Evolutionary conservation across 495 filamentous ascomycete species (phyloP).

Genomic region (Xylaria venustula): DNA sequence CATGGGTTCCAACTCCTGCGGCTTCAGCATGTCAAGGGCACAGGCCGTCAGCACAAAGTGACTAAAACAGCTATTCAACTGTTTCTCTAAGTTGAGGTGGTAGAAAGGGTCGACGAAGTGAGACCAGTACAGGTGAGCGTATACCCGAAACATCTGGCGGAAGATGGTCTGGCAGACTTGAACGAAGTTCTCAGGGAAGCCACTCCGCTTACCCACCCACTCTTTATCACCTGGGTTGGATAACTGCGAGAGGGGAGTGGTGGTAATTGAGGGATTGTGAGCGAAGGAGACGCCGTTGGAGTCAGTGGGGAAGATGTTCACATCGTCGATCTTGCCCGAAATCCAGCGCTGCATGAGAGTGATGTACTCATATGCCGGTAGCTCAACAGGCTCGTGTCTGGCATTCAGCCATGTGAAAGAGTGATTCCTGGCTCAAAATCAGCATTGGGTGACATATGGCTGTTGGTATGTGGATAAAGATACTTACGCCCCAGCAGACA

Average conservation of each 20-base stretch:
- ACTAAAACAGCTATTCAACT: constrained; percentile 92
- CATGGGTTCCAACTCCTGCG: constrained; percentile 90
- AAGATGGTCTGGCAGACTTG: constrained; percentile 86
- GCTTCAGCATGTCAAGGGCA: constrained; percentile 75
- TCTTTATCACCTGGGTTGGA: constrained; percentile 58
- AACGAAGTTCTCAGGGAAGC: constrained; percentile 83
- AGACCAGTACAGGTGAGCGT: constrained; percentile 85
- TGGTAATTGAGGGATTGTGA: constrained; percentile 54
- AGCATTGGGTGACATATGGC: neutral
- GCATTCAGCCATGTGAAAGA: constrained; percentile 89
- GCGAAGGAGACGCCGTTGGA: constrained; percentile 55
- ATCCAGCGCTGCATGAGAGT: constrained; percentile 93
- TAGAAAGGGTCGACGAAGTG: constrained; percentile 82
- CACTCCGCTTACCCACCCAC: constrained; percentile 84
- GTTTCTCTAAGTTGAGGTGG: constrained; percentile 77
- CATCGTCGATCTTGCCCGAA: constrained; percentile 83
- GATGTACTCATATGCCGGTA: constrained; percentile 83
- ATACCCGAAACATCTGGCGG: constrained; percentile 96
- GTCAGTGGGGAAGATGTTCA: constrained; percentile 81
- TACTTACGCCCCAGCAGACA: constrained; percentile 87
- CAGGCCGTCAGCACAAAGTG: constrained; percentile 89
- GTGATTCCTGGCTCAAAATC: constrained; percentile 56
- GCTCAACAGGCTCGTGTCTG: constrained; percentile 61
- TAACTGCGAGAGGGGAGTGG: constrained; percentile 60
- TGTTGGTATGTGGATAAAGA: neutral